Evolutionary conservation across 352 stramenopile species (phyloP).

Genomic region (Phytophthora meadii): DNA sequence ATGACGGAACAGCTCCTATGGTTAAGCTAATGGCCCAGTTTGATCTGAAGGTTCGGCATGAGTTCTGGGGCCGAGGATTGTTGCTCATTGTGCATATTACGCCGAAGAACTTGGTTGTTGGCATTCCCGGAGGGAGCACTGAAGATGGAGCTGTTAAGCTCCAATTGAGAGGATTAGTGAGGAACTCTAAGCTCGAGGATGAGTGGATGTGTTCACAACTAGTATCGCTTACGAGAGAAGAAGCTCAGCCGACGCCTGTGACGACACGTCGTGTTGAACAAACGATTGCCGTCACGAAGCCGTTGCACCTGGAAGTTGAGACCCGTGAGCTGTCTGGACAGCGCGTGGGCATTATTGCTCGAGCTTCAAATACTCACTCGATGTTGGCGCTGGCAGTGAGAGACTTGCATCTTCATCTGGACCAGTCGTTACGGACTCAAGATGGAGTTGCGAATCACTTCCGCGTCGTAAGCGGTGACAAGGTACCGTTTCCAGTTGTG

Average conservation of each 20-base stretch:
- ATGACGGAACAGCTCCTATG: conserved; percentile 5
- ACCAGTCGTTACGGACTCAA: conserved; percentile 42
- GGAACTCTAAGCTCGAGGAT: conserved; percentile 39
- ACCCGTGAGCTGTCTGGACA: conserved; percentile 44
- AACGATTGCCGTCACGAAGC: conserved; percentile 56
- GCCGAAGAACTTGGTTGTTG: conserved; percentile 31
- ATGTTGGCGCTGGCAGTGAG: conserved; percentile 51
- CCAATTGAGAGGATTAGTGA: neutral
- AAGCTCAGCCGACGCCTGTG: conserved; percentile 44
- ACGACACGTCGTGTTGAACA: conserved; percentile 58
- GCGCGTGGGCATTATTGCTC: conserved; percentile 59
- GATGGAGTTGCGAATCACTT: conserved; percentile 33
- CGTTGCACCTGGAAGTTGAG: conserved; percentile 68
- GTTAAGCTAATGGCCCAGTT: conserved; percentile 54
- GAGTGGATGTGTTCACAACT: conserved; percentile 46
- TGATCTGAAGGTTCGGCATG: conserved; percentile 63
- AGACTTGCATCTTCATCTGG: conserved; percentile 73
- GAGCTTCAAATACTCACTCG: conserved; percentile 54
- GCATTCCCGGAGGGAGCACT: conserved; percentile 4
- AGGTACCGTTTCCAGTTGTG: conserved; percentile 65
- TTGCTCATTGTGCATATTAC: conserved; percentile 60
- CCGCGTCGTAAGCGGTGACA: conserved; percentile 43
- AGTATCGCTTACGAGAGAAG: conserved; percentile 56
- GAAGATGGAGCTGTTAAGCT: neutral
- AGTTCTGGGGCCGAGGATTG: conserved; percentile 68